Conservation (phyloP, 2,329 filamentous ascomycete genomes). For the Apiospora pterosperma region DNA sequence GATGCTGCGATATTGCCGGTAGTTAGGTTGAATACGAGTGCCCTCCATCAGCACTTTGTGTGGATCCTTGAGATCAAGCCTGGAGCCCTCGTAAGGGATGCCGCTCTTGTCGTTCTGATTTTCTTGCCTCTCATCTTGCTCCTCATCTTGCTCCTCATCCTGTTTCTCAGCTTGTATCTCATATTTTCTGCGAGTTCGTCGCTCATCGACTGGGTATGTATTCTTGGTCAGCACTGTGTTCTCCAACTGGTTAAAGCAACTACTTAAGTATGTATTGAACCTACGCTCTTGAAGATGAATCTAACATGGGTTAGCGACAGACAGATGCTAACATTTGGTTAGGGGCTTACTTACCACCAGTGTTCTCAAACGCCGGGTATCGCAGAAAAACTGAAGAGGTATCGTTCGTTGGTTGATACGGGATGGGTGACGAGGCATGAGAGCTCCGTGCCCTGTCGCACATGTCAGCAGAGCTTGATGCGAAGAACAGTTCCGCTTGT, state of each 20-base stretch:
- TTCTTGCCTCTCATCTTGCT: neutral
- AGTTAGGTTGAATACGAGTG: conserved; percentile 38
- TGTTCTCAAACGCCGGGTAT: conserved; percentile 36
- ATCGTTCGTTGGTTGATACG: conserved; percentile 34
- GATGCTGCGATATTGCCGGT: conserved; percentile 31
- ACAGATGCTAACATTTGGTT: conserved; percentile 15
- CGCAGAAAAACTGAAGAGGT: conserved; percentile 30
- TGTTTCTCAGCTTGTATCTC: conserved; percentile 27
- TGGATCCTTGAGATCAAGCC: conserved; percentile 7
- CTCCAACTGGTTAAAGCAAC: neutral
- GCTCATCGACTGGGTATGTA: conserved; percentile 14
- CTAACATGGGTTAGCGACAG: conserved; percentile 12
- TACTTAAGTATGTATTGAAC: neutral
- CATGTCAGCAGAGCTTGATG: neutral
- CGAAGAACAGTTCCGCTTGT: conserved; percentile 6
- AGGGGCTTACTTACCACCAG: conserved; percentile 19
- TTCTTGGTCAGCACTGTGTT: neutral
- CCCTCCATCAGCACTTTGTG: conserved; percentile 13
- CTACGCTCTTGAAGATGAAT: neutral
- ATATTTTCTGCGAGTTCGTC: conserved; percentile 29
- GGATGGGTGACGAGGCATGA: conserved; percentile 16
- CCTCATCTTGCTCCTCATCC: neutral
- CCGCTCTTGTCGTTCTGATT: neutral
- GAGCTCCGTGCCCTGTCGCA: neutral
- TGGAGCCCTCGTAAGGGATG: conserved; percentile 4